Evolutionary conservation across 2,329 filamentous ascomycete genomes (phyloP).

Genomic region (Pestalotiopsis sp.): DNA sequence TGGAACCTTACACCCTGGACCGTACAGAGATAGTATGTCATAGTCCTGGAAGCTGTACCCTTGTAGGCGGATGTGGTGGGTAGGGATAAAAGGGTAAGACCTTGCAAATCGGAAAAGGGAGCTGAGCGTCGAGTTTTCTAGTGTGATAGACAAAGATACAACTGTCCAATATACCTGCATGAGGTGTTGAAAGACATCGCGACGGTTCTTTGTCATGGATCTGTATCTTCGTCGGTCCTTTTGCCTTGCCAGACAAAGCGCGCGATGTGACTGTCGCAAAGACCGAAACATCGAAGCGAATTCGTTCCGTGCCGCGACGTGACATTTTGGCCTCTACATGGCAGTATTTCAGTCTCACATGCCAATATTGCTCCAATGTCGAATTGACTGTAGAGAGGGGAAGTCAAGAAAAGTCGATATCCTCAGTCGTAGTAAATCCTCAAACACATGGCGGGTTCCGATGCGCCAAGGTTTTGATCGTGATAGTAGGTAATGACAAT

Average conservation of each 20-base stretch:
- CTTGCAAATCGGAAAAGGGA: background rate
- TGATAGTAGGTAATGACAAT: no score
- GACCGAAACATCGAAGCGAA: background rate
- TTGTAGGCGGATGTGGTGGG: background rate
- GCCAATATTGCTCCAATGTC: no score
- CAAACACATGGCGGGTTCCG: no score
- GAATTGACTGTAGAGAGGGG: no score
- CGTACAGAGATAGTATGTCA: background rate
- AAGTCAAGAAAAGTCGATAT: no score
- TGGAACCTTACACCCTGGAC: background rate
- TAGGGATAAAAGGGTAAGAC: background rate
- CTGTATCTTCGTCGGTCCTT: background rate
- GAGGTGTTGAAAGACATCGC: background rate
- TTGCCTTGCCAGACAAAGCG: background rate
- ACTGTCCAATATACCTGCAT: background rate
- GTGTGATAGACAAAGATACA: background rate
- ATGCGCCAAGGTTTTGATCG: no score
- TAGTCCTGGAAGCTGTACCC: background rate
- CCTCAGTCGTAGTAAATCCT: no score
- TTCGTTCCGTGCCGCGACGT: background rate
- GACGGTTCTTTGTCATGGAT: background rate
- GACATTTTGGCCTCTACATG: background rate
- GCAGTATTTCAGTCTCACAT: no score
- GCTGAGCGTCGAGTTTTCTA: background rate
- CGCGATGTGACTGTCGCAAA: background rate